Base-by-base conservation (phyloP, 305 asterid species). In the Solanum chacoense region DNA sequence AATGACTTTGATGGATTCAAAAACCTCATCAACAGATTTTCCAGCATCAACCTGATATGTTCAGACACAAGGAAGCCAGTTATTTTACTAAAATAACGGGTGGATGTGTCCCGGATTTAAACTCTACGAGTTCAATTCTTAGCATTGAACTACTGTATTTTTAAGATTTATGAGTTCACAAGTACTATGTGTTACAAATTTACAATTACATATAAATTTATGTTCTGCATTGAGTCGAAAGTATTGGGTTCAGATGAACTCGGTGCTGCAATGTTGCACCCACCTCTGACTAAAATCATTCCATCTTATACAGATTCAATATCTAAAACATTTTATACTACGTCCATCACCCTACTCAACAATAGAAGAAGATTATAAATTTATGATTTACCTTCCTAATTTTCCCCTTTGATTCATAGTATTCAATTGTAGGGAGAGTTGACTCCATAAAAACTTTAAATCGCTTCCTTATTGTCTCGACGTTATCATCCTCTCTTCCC, bases 401-500 rank as follows among this genome's bases (percentile, higher is more conserved):
- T 89, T 95, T 96, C 93, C 97, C 99, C 72, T 94, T 96, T 24
- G 96, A 92, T 65, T 88, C 88, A 93, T 97, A 97, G 87, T 97
- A 94, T 88, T 97, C 95, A 88, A 97, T 93, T 83, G 95, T 98
- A 1, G 99, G 99, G 85, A 97, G 96, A 90, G 97, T 95, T 55
- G 98, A 97, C 91, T 97, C 99, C 95, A 94, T 40, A 93, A 89
- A 97, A 80, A 95, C 98, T 74, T 94, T 95, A 88, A 96, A 95
- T 77, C 99, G 95, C 96, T 96, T 97, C 93, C 93, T 95, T 91
- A 97, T 96, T 88, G 99, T 96, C 71, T 96, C 98, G 34, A 95
- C 91, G 88, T 97, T 96, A 90, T 97, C 99, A 87, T 97, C 99
- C 84, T 93, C 99, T 91, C 99, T 92, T 88, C 98, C 99, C 98